phyloP scores from a whole-genome alignment of 2,329 filamentous ascomycete species.

The Aspergillus proliferans region DNA sequence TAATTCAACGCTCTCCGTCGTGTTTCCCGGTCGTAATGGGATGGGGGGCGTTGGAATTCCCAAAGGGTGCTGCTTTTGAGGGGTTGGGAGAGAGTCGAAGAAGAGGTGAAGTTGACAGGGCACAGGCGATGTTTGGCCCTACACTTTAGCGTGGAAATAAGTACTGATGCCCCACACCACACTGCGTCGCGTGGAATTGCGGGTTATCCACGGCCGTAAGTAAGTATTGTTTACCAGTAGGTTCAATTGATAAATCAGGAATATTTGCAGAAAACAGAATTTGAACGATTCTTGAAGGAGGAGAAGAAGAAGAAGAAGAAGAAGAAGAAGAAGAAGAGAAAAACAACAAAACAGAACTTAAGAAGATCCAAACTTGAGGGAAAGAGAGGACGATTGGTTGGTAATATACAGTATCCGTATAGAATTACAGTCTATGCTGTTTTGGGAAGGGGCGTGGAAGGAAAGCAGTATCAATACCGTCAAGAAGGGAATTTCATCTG shows the following conservation, averaged over 20 bases:
- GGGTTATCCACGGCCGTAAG: constrained; percentile 7
- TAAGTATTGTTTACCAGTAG: not conserved
- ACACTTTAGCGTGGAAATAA: constrained; percentile 35
- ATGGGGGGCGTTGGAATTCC: too few species aligned
- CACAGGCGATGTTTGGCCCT: constrained; percentile 38
- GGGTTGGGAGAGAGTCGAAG: constrained; percentile 22
- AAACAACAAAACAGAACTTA: not conserved
- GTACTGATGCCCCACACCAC: constrained; percentile 32
- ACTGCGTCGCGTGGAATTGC: constrained; percentile 24
- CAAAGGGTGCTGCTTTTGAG: not conserved
- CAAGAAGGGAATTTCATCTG: not conserved
- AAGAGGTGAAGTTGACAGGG: constrained; percentile 30
- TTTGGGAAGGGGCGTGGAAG: constrained; percentile 1
- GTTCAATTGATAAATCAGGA: not conserved
- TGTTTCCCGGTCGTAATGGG: not conserved
- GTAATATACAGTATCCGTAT: constrained; percentile 5
- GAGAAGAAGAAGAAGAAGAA: constrained; percentile 11
- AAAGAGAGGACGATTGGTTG: too few species aligned
- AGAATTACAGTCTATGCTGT: not conserved
- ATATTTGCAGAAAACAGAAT: not conserved
- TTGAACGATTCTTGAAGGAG: constrained; percentile 3
- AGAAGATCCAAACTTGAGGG: too few species aligned
- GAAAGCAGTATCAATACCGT: constrained; percentile 15
- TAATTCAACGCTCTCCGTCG: not conserved
- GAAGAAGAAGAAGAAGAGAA: constrained; percentile 15